A percentile compares a stretch with the other conserved stretches of the same genome.
Conservation (phyloP, 768 basidiomycete species). For the Suillus americanus region DNA sequence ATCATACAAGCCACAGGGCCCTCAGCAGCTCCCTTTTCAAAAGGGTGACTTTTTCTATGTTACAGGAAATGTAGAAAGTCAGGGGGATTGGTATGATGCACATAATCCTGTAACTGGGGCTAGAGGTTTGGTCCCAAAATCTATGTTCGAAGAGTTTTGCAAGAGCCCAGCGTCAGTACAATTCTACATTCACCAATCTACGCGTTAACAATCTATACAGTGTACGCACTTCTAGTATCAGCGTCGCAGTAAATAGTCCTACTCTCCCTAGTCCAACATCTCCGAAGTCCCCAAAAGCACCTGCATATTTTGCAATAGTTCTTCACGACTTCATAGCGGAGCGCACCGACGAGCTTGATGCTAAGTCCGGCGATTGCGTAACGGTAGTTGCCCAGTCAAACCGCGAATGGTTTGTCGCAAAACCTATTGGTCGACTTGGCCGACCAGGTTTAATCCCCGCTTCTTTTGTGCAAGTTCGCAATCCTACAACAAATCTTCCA, state of each 20-base stretch:
- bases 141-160: constrained; percentile 88
- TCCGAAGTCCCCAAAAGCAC: constrained; percentile 38
- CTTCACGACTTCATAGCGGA: constrained; percentile 96
- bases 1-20: constrained; percentile 63
- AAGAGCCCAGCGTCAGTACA: constrained; percentile 65
- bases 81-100: constrained; percentile 83
- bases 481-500: constrained; percentile 82
- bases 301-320: constrained; percentile 91
- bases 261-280: constrained; percentile 28
- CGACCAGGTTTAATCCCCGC: constrained; percentile 97
- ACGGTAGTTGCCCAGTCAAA: constrained; percentile 99
- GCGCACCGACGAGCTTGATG: constrained; percentile 93
- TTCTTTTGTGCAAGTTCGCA: constrained; percentile 94
- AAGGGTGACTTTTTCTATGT: constrained; percentile 99
- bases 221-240: constrained; percentile 41
- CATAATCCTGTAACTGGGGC: constrained; percentile 92
- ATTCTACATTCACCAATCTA: constrained; percentile 5
- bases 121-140: constrained; percentile 85
- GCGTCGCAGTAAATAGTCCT: constrained; percentile 18
- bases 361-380: constrained; percentile 90
- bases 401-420: constrained; percentile 99
- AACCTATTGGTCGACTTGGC: constrained; percentile 93
- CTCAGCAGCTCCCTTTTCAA: constrained; percentile 85
- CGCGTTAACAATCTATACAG: constrained; percentile 25
- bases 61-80: constrained; percentile 62